Percentiles rank a stretch among this genome's conserved stretches.
Conservation (phyloP, 1,284 basidiomycete species). For the Ceratobasidium sp. region DNA sequence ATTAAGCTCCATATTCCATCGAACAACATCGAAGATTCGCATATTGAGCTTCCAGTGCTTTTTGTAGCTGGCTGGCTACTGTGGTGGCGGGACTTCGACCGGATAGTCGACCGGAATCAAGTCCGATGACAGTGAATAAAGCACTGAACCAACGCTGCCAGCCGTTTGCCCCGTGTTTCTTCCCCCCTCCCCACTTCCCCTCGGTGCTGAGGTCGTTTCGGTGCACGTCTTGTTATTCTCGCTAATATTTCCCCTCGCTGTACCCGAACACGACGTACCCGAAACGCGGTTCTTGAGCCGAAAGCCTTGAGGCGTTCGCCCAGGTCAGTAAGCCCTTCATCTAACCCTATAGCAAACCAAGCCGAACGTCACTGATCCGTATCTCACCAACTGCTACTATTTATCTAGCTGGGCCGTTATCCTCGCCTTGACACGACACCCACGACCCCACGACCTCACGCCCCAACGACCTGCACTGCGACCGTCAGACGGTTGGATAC, state of each 20-base stretch:
- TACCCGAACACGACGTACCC: constrained; percentile 37
- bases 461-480: constrained; percentile 20
- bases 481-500: constrained; percentile 42
- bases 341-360: constrained; percentile 44
- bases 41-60: constrained; percentile 21
- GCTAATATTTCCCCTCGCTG: constrained; percentile 25
- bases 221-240: constrained; percentile 14
- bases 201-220: constrained; percentile 35
- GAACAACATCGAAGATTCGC: constrained; percentile 2
- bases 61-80: constrained; percentile 2
- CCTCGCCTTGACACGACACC: constrained; percentile 38
- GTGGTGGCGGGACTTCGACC: constrained; percentile 25
- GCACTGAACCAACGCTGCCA: constrained; percentile 39
- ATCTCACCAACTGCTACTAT: constrained; percentile 40
- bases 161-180: constrained; percentile 39
- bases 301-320: constrained; percentile 41
- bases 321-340: constrained; percentile 39
- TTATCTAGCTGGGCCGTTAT: constrained; percentile 41
- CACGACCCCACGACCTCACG: constrained; percentile 41
- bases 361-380: constrained; percentile 43
- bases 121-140: constrained; percentile 43
- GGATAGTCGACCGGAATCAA: constrained; percentile 39
- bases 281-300: constrained; percentile 41
- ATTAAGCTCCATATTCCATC: constrained; percentile 11
- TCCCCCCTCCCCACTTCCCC: constrained; percentile 31